Evolutionary conservation across 192 early-diverging fungal genomes (phyloP).

Genomic region (Glomus cerebriforme): DNA sequence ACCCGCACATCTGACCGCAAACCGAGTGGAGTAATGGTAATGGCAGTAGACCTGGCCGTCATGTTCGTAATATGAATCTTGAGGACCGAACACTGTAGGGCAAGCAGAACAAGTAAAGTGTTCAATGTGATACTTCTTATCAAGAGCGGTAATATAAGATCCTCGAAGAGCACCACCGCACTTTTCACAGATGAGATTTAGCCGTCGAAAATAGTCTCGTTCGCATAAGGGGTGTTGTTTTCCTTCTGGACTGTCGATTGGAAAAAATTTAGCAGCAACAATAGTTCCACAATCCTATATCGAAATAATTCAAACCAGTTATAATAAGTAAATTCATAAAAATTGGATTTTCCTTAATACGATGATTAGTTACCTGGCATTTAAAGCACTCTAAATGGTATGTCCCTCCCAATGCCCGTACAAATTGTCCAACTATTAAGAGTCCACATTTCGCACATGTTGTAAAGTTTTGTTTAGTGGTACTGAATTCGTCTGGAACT

Average conservation of each 20-base stretch:
- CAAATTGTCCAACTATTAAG: constrained; percentile 84
- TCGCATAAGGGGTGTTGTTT: constrained; percentile 74
- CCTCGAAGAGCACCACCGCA: constrained; percentile 88
- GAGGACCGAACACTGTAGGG: constrained; percentile 87
- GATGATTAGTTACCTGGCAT: constrained; percentile 74
- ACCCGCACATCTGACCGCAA: constrained; percentile 93
- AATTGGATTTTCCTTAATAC: constrained; percentile 38
- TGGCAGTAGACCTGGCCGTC: constrained; percentile 92
- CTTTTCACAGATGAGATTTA: constrained; percentile 81
- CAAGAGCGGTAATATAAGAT: constrained; percentile 89
- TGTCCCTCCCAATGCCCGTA: constrained; percentile 78
- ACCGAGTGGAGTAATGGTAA: constrained; percentile 89
- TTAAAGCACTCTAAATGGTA: constrained; percentile 96
- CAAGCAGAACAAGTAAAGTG: constrained; percentile 97
- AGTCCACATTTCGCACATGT: constrained; percentile 69
- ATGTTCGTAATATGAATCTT: constrained; percentile 96
- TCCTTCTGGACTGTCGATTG: constrained; percentile 60
- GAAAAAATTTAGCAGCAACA: constrained; percentile 87
- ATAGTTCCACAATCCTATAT: constrained; percentile 73
- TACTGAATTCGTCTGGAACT: neutral
- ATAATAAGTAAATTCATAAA: constrained; percentile 43
- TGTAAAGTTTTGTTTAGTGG: constrained; percentile 30
- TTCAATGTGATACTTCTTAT: constrained; percentile 94
- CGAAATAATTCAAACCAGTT: constrained; percentile 26
- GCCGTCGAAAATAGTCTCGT: constrained; percentile 82